phyloP scores from a whole-genome alignment of 2,329 filamentous ascomycete genomes.

The Dryadomyces sulphureus region DNA sequence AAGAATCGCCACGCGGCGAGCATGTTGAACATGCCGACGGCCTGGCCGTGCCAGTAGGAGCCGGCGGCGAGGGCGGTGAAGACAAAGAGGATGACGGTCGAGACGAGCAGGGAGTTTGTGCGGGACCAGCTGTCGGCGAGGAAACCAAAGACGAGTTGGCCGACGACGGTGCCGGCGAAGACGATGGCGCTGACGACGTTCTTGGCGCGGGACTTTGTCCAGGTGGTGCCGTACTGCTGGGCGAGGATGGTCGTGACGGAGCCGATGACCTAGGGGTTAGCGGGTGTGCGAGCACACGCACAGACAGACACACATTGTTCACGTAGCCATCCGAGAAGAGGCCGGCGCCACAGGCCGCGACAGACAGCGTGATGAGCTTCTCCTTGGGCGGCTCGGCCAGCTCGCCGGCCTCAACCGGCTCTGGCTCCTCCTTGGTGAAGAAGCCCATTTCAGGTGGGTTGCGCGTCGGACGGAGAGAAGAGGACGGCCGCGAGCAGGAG shows the following conservation, averaged over 20 bases:
- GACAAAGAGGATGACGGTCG: slow-evolving; percentile 69
- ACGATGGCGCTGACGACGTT: slow-evolving; percentile 69
- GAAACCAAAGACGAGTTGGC: slow-evolving; percentile 68
- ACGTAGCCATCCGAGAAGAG: slow-evolving; percentile 87
- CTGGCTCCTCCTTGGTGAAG: slow-evolving; percentile 2
- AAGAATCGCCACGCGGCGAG: slow-evolving; percentile 78
- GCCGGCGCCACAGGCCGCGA: slow-evolving; percentile 78
- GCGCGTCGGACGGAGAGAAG: no score
- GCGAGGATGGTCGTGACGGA: slow-evolving; percentile 67
- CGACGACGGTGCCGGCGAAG: slow-evolving; percentile 70
- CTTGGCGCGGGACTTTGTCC: slow-evolving; percentile 51
- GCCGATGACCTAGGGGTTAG: slow-evolving; percentile 56
- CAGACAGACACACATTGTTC: slow-evolving; percentile 50
- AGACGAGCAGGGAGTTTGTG: slow-evolving; percentile 65
- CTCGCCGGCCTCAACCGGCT: not conserved
- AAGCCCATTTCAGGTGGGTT: no score
- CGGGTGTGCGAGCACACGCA: not conserved
- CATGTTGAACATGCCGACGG: slow-evolving; percentile 57
- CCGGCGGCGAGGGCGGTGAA: slow-evolving; percentile 70
- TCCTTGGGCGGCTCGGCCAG: not conserved
- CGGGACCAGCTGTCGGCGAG: slow-evolving; percentile 74
- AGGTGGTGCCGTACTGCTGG: slow-evolving; percentile 54
- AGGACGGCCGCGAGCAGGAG: not conserved
- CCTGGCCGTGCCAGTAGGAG: slow-evolving; percentile 57
- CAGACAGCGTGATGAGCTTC: slow-evolving; percentile 36